Base-by-base conservation (phyloP, 208 protist genomes). In the Leishmania lainsoni region DNA sequence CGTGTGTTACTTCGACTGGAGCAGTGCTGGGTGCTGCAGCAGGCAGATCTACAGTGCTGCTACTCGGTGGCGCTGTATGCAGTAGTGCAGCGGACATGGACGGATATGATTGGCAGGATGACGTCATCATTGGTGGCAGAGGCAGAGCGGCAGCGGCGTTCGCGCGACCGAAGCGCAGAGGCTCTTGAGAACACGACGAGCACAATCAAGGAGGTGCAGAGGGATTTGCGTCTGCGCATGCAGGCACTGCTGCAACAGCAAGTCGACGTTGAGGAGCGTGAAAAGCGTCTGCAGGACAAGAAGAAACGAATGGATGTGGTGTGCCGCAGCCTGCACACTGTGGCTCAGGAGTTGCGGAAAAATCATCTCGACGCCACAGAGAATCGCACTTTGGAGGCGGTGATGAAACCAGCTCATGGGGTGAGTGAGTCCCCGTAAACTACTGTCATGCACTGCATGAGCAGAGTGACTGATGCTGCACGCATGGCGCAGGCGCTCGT, bases 161-260 rank as follows among this genome's bases (percentile, higher is more conserved):
- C 78, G 22, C 83, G 83, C 5, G 52, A 65, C 4, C 89, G 89
- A 76, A 91, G 87, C 73, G 87, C 86, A 5, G 48, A 75, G 51
- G 87, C 87, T 22, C 79, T 94, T 35, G 89, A 92, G 76, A 63
- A 88, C 29, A 94, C 91, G 14, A 92, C 87, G 14, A 87, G 80
- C 54, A 90, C 89, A 20, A 92, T 94, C 56, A 86, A 83, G 32
- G 63, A 76, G 12, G 82, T 94, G 42, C 87, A 92, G 81, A 76
- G 88, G 26, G 89, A 90, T 20, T 59, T 92, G 78, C 82, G 79
- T 1, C 54, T 72, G 42, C 78, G 83, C 48, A 72, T 83, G 49
- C 82, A 83, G 49, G 71, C 68, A n/a, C 65, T 89, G 17, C 56
- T 69, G 39, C 45, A 77, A 29, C 69, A 79, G 6, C 81, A 90